These are phyloP conservation scores for Cucurbita argyrosperma DNA, from an alignment of 306 rosid species.

Conservation along the genomic window DNA sequence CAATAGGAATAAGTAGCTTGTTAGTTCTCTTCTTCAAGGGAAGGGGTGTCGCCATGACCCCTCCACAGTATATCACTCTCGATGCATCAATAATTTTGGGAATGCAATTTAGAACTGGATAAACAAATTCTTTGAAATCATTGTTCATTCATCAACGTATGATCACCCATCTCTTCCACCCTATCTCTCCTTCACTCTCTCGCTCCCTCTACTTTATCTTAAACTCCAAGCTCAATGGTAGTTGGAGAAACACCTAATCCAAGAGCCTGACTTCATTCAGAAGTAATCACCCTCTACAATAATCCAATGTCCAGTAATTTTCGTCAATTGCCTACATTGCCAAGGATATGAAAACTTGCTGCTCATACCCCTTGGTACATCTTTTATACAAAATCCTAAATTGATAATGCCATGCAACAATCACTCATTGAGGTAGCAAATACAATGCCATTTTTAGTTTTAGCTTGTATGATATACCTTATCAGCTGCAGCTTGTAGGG, in stretches of 20 bases:
- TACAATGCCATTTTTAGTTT: not conserved
- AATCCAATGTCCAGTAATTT: not conserved
- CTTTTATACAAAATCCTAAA: not conserved
- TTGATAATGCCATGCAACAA: not conserved
- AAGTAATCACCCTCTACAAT: not conserved
- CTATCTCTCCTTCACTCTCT: not conserved
- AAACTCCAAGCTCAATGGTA: not conserved
- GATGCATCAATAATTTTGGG: not conserved
- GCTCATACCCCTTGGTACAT: not conserved
- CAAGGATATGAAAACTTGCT: too few relatives aligned
- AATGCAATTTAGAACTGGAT: not conserved
- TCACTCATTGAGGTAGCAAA: not conserved
- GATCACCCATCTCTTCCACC: not conserved
- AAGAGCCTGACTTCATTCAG: not conserved
- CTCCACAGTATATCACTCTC: too few relatives aligned
- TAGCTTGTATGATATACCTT: not conserved
- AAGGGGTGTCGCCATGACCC: too few relatives aligned
- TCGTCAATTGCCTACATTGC: not conserved
- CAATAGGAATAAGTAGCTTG: too few relatives aligned
- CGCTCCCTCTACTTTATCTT: not conserved
- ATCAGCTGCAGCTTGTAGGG: slow-evolving; percentile 70
- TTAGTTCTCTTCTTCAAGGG: too few relatives aligned
- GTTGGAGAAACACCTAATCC: not conserved
- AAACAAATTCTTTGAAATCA: not conserved
- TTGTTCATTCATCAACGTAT: not conserved